Percentiles rank a stretch among this genome's conserved stretches.
Conservation (phyloP, 2,329 filamentous ascomycete genomes). For the Fusarium sp. region DNA sequence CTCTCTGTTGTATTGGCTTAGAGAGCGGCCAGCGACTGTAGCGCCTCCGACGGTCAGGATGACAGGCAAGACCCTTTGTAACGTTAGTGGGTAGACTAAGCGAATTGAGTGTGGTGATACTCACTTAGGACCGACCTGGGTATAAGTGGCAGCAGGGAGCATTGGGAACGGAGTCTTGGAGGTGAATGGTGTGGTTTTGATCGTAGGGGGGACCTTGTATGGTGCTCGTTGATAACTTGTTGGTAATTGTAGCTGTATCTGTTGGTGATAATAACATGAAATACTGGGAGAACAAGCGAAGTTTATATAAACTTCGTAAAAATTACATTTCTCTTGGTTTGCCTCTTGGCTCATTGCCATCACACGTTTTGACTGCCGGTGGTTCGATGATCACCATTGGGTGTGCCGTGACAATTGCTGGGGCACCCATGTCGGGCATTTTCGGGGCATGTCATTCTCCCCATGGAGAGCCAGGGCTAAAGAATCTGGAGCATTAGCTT, state of each 20-base stretch:
- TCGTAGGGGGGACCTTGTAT: background rate
- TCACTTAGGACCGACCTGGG: slow-evolving; percentile 38
- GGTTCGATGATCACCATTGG: slow-evolving; percentile 44
- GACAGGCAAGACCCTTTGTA: slow-evolving; percentile 38
- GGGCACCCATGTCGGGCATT: slow-evolving; percentile 35
- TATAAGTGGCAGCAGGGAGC: slow-evolving; percentile 33
- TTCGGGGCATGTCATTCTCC: slow-evolving; percentile 28
- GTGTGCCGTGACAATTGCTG: slow-evolving; percentile 30
- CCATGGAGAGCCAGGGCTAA: slow-evolving; percentile 10
- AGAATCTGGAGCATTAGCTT: slow-evolving; percentile 19
- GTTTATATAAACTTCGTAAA: slow-evolving; percentile 35
- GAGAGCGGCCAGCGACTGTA: slow-evolving; percentile 40
- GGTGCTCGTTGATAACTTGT: background rate
- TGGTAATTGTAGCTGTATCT: slow-evolving; percentile 7
- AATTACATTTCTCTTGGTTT: slow-evolving; percentile 11
- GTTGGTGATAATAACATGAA: background rate
- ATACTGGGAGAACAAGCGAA: background rate
- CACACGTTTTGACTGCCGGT: slow-evolving; percentile 42
- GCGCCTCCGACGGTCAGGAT: slow-evolving; percentile 44
- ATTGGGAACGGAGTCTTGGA: slow-evolving; percentile 28
- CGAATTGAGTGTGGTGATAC: background rate
- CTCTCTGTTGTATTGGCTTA: slow-evolving; percentile 28
- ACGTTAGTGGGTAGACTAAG: background rate
- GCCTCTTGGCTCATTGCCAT: slow-evolving; percentile 7
- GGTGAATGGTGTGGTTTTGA: background rate